Evolutionary conservation across 192 early-diverging fungal genomes (phyloP), one percentile per base, ranked within the genome.

Genomic region (Umbelopsis ramanniana): DNA sequence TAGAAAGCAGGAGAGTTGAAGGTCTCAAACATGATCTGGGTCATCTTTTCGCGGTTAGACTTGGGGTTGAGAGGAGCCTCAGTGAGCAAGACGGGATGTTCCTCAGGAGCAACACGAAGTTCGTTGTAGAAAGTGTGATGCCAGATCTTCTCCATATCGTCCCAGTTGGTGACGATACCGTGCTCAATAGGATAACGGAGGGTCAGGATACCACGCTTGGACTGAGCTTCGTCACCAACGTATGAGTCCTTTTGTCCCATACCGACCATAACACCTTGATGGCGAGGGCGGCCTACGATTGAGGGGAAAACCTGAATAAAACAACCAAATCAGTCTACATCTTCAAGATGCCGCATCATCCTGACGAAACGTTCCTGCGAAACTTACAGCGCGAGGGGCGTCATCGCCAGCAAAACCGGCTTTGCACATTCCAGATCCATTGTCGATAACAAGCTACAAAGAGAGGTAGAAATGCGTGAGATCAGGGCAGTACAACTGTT

Each of bases 11-110:
- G 95, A 53, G 90, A 88, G 82, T 96, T 95, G 91, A 97, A 98
- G 77, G 95, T 94, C 88, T 98, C 97, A 76, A 98, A 99, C 96
- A 97, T 97, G 81, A 99, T 96, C 86, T 99, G 95, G 71, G 93
- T 94, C 96, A 97, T 98, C 91, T 96, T 97, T 83, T 97, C 96
- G 79, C 97, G 94, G 90, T 99, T 98, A 75, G 89, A 90, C 89
- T 96, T 97, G 80, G 96, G 95, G 91, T 99, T 98, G 72, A 97
- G 89, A 29, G 96, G 95, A 68, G 96, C 94, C 86, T 99, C 96
- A 57, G 96, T 98, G 66, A 98, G 88, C 73, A 98, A 86, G 22
- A 97, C 93, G 38, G 96, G 95, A 86, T 98, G 96, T 85, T 97
- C 94, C 81, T 99, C 97, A 73, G 97, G 96, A 53, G 95, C 96